phyloP scores from a whole-genome alignment of 441 rosid genomes.

The Manihot esculenta region DNA sequence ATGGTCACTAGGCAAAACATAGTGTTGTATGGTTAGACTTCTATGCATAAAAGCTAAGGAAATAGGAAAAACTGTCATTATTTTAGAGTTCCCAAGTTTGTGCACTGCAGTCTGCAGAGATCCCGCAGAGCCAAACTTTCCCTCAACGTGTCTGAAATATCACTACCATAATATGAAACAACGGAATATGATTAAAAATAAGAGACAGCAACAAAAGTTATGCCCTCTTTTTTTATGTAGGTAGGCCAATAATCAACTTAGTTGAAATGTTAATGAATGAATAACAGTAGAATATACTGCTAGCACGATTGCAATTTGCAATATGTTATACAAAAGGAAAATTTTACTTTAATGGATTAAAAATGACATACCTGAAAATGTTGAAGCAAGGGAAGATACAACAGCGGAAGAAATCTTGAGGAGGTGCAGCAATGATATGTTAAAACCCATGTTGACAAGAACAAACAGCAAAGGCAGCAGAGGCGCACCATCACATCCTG shows the following conservation, averaged over 20 bases:
- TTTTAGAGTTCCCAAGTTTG: no score
- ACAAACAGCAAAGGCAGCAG: constrained; percentile 79
- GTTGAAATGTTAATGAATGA: not conserved
- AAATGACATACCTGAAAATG: constrained; percentile 66
- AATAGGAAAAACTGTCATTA: no score
- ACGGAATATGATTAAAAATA: no score
- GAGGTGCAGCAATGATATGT: constrained; percentile 84
- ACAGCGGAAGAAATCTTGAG: constrained; percentile 91
- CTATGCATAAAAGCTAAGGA: no score
- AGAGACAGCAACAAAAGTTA: not conserved
- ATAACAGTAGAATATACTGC: no score
- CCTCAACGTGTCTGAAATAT: no score
- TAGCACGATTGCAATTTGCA: no score
- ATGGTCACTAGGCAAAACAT: not conserved
- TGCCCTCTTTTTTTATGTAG: not conserved
- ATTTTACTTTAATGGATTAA: not conserved
- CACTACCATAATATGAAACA: no score
- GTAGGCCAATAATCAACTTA: not conserved
- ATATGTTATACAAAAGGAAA: no score
- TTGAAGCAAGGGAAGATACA: constrained; percentile 84
- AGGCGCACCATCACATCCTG: constrained; percentile 96
- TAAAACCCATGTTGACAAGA: constrained; percentile 81
- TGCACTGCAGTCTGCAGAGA: no score
- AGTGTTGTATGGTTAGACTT: no score
- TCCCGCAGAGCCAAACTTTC: no score